phyloP scores from a whole-genome alignment of 2,329 filamentous ascomycete species.

The Ophiostoma triangulosporum region DNA sequence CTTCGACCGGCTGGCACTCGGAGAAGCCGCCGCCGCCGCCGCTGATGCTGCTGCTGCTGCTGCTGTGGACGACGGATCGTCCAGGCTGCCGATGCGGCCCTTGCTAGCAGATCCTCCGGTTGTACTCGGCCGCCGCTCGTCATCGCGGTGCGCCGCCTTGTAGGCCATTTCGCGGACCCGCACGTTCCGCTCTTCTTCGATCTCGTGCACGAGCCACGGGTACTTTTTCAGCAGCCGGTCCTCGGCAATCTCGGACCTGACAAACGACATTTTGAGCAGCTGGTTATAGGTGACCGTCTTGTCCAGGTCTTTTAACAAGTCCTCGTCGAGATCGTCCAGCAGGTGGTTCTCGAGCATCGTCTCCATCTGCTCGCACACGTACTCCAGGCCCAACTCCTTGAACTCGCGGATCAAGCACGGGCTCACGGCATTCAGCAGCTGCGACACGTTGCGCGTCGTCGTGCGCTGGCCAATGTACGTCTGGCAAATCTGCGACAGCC shows the following conservation, averaged over 20 bases:
- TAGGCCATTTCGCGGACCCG: constrained; percentile 68
- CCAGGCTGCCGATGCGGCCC: constrained; percentile 46
- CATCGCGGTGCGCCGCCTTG: constrained; percentile 48
- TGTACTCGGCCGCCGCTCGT: not conserved
- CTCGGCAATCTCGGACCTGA: constrained; percentile 61
- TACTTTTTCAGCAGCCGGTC: constrained; percentile 49
- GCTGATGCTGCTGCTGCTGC: not conserved
- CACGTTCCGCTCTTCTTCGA: constrained; percentile 54
- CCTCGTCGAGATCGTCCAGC: constrained; percentile 72
- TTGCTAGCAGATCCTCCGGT: constrained; percentile 36
- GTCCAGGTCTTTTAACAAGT: constrained; percentile 71
- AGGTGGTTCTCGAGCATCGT: constrained; percentile 82
- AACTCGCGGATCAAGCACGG: constrained; percentile 74
- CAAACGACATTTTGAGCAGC: constrained; percentile 60
- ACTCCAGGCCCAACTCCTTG: constrained; percentile 78
- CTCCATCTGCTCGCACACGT: constrained; percentile 83
- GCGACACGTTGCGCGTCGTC: constrained; percentile 74
- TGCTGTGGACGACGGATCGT: constrained; percentile 32
- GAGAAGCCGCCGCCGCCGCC: constrained; percentile 21
- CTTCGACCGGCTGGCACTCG: constrained; percentile 31
- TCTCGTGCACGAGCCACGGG: constrained; percentile 47
- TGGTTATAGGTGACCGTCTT: constrained; percentile 72
- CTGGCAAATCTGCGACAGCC: constrained; percentile 82
- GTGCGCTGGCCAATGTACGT: constrained; percentile 69
- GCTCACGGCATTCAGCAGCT: constrained; percentile 72